Evolutionary conservation across 345 rosid genomes (phyloP).

Genomic region (Abelmoschus esculentus): DNA sequence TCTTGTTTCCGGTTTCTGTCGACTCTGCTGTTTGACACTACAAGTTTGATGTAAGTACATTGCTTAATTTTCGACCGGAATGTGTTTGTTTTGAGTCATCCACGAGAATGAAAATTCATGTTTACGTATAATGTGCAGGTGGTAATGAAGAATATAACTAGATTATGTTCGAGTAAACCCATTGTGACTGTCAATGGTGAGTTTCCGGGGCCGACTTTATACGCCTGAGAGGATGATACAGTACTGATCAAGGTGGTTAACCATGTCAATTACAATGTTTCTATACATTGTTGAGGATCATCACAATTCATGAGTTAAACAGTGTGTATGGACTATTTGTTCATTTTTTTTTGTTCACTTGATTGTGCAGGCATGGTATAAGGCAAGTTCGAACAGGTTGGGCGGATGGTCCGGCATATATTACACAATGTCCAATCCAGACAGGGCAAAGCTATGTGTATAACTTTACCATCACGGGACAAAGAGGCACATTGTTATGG

Average conservation of each 20-base stretch:
- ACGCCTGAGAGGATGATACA: conserved; percentile 79
- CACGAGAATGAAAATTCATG: too few relatives aligned
- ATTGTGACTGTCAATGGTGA: conserved; percentile 78
- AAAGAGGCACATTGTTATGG: conserved; percentile 84
- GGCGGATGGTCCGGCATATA: conserved; percentile 96
- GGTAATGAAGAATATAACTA: conserved; percentile 56
- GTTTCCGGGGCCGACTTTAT: conserved; percentile 81
- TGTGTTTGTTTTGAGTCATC: neutral
- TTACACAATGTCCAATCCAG: conserved; percentile 87
- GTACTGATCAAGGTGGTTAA: conserved; percentile 72
- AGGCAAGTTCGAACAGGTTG: conserved; percentile 72
- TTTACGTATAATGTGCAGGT: conserved; percentile 29
- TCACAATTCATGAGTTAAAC: neutral
- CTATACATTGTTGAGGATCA: conserved; percentile 69
- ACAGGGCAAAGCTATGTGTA: conserved; percentile 61
- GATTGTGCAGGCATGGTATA: conserved; percentile 62
- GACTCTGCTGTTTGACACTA: conserved; percentile 54
- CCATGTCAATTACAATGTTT: conserved; percentile 72
- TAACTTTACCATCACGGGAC: conserved; percentile 84
- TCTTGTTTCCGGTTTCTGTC: conserved; percentile 38
- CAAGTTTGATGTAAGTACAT: conserved; percentile 56
- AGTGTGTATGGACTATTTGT: neutral
- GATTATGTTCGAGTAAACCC: conserved; percentile 68
- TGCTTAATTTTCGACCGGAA: neutral
- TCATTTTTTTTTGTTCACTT: neutral